Percentiles rank a stretch among this genome's conserved stretches.
phyloP scores from a whole-genome alignment of 2,329 filamentous ascomycete genomes.

The Penicillium expansum region DNA sequence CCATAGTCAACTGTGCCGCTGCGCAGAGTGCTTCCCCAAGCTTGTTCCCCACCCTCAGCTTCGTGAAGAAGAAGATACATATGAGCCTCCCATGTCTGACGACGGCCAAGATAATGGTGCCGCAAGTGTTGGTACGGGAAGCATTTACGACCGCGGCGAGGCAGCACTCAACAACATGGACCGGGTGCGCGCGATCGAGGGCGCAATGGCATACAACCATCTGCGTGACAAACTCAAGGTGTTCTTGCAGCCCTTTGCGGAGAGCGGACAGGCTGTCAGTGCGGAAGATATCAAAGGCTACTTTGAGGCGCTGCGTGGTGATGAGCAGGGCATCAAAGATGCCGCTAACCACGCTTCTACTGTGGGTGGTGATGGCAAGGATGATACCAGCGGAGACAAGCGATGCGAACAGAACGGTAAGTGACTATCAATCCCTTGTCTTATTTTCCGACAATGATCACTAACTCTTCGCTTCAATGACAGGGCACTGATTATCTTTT shows the following conservation, averaged over 20 bases:
- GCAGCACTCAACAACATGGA: constrained; percentile 89
- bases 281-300: constrained; percentile 96
- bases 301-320: constrained; percentile 90
- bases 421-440: constrained; percentile 12
- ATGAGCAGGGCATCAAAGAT: constrained; percentile 69
- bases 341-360: constrained; percentile 55
- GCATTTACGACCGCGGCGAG: constrained; percentile 86
- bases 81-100: constrained; percentile 83
- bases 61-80: constrained; percentile 89
- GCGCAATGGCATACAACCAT: constrained; percentile 97
- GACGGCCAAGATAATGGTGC: constrained; percentile 52
- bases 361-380: constrained; percentile 31
- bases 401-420: constrained; percentile 50
- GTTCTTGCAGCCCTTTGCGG: constrained; percentile 90
- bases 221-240: constrained; percentile 93
- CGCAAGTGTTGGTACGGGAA: constrained; percentile 66
- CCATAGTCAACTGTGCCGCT: constrained; percentile 78
- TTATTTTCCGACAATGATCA: neutral
- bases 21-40: constrained; percentile 71
- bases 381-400: constrained; percentile 29
- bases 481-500: constrained; percentile 11
- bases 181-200: constrained; percentile 88
- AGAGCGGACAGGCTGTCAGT: constrained; percentile 81
- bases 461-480: neutral
- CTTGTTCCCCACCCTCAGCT: constrained; percentile 73